phyloP scores from a whole-genome alignment of 192 early-diverging fungal species.

The Nowakowskiella sp. region DNA sequence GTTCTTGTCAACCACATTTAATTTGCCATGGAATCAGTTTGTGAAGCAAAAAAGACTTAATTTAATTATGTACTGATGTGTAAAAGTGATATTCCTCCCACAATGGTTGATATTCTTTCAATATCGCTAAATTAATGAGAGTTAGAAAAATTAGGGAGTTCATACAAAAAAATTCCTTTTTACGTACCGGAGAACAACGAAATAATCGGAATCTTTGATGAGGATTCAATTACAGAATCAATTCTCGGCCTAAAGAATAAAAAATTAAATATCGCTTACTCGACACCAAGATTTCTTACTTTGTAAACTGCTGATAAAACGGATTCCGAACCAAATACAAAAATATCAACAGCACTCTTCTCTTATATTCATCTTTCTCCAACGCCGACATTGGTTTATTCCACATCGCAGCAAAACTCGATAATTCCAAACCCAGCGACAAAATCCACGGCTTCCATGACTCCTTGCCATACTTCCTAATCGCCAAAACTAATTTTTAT shows the following conservation, averaged over 20 bases:
- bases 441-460: conserved; percentile 81
- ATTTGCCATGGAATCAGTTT: not conserved
- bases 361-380: conserved; percentile 69
- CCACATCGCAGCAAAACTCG: not conserved
- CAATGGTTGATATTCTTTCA: conserved; percentile 81
- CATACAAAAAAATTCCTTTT: not conserved
- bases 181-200: conserved; percentile 58
- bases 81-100: conserved; percentile 90
- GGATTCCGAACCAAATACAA: conserved; percentile 82
- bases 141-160: not conserved
- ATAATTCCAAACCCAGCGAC: conserved; percentile 64
- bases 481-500: conserved; percentile 49
- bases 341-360: conserved; percentile 63
- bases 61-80: conserved; percentile 37
- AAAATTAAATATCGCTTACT: not conserved
- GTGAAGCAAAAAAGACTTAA: not conserved
- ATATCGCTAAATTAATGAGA: conserved; percentile 30
- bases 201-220: conserved; percentile 66
- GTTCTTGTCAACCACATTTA: not conserved
- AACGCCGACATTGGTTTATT: conserved; percentile 41
- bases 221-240: conserved; percentile 52
- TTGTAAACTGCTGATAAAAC: conserved; percentile 72
- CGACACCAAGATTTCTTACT: conserved; percentile 38
- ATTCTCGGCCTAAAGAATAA: conserved; percentile 41
- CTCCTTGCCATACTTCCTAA: conserved; percentile 59